These are phyloP conservation scores for Alternaria dauci DNA, from an alignment of 2,329 filamentous ascomycete species.

Conservation along the genomic window DNA sequence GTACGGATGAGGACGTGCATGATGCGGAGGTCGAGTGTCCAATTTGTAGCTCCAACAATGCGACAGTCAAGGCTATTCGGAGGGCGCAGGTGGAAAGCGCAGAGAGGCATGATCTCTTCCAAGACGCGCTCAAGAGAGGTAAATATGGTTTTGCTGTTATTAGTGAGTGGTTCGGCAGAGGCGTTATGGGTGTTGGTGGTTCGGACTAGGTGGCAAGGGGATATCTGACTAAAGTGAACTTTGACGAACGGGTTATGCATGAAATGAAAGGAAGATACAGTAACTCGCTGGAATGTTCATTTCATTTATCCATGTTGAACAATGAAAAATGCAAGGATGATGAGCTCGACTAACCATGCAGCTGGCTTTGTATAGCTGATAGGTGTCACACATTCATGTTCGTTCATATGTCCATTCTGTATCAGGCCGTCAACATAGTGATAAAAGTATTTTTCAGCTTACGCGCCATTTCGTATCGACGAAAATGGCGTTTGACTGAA, in stretches of 20 bases:
- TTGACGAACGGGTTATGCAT: background rate
- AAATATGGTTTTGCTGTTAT: slow-evolving; percentile 89
- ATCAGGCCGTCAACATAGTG: background rate
- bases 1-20: slow-evolving; percentile 66
- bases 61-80: slow-evolving; percentile 86
- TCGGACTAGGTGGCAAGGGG: background rate
- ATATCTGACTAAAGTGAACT: background rate
- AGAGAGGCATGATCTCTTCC: slow-evolving; percentile 88
- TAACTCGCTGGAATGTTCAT: background rate
- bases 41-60: slow-evolving; percentile 82
- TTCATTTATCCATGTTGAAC: no score
- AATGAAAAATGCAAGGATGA: no score
- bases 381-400: no score
- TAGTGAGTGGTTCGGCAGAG: slow-evolving; percentile 92
- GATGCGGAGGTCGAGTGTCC: slow-evolving; percentile 81
- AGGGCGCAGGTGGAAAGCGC: slow-evolving; percentile 86
- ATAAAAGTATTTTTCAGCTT: background rate
- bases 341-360: no score
- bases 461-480: background rate
- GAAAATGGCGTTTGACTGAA: background rate
- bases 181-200: slow-evolving; percentile 74
- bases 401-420: no score
- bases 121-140: slow-evolving; percentile 77
- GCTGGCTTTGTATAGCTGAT: background rate
- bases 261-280: background rate